Evolutionary conservation across 306 rosid genomes (phyloP).

Genomic region (Neltuma alba): DNA sequence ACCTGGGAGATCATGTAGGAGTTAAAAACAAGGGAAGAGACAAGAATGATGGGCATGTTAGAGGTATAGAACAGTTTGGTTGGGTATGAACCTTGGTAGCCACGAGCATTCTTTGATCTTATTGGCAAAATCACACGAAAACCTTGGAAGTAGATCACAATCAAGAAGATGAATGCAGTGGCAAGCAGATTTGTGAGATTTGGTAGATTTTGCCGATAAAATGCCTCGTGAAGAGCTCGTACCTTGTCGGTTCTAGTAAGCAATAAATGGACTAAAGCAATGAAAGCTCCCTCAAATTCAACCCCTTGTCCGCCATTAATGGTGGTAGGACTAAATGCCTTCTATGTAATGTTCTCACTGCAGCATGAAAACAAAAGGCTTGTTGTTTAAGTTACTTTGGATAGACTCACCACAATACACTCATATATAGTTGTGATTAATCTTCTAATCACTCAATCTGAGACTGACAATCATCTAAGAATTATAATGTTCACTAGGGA

Average conservation of each 20-base stretch:
- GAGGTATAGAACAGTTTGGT: conserved; percentile 66
- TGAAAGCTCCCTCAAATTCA: conserved; percentile 68
- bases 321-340: conserved; percentile 66
- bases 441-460: too few relatives aligned
- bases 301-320: conserved; percentile 63
- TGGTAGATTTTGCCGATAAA: conserved; percentile 64
- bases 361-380: too few relatives aligned
- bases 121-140: conserved; percentile 62
- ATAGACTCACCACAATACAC: too few relatives aligned
- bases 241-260: conserved; percentile 57
- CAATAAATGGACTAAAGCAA: conserved; percentile 57
- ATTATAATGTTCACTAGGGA: too few relatives aligned
- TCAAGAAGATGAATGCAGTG: conserved; percentile 56
- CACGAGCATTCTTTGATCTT: conserved; percentile 63
- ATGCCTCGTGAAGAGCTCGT: conserved; percentile 62
- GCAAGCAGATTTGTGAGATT: conserved; percentile 63
- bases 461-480: too few relatives aligned
- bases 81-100: conserved; percentile 61
- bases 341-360: conserved; percentile 64
- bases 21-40: conserved; percentile 60
- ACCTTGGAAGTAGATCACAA: conserved; percentile 65
- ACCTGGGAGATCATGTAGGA: conserved; percentile 61
- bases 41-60: conserved; percentile 71
- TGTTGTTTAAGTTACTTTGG: too few relatives aligned
- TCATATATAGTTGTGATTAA: too few relatives aligned